Evolutionary conservation across 1,284 basidiomycete species (phyloP), one percentile per base, ranked within the genome.

Genomic region (Ustilago curta): DNA sequence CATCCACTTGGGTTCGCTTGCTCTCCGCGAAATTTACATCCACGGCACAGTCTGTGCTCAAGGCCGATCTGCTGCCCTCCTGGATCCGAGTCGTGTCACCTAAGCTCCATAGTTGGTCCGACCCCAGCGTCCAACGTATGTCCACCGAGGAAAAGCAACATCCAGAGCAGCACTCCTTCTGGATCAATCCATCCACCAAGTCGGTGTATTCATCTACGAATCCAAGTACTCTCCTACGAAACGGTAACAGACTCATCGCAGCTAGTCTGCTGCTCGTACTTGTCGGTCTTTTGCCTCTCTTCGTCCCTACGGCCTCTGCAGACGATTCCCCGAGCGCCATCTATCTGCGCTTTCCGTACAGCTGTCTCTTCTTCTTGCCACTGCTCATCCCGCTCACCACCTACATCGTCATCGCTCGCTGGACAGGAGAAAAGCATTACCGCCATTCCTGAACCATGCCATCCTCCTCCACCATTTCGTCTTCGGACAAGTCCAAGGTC

Each of bases 401-500:
- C 25, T 84, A 83, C 51, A 27, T 83, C 27, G 72, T 81, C 37
- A 82, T 84, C 40, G 81, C 81, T 18, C 72, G 80, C 27, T 84
- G 80, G 79, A 82, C 79, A 11, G 79, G 76, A 27, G 78, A 79
- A 21, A 75, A 79, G 58, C 70, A 72, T 35, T 78, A 73, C 43
- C 62, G 77, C 18, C 77, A 77, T 49, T 74, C 77, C 2, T 77
- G 37, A 65, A 45, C 55, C 45, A 81, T 83, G 76, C 82, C 83
- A 8, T 79, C 83, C 25, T 70, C 75, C 8, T 82, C 72, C 49
- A 82, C 79, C 51, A 76, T 83, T 54, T 70, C 78, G 42, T 79
- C 82, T 5, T 71, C 77, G 52, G 77, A 82, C 70, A 84, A 84
- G 68, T 78, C 82, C 60, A 77, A 78, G 63, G 77, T 84, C 58